Conservation (phyloP, 208 protist genomes). For the Crithidia fasciculata region DNA sequence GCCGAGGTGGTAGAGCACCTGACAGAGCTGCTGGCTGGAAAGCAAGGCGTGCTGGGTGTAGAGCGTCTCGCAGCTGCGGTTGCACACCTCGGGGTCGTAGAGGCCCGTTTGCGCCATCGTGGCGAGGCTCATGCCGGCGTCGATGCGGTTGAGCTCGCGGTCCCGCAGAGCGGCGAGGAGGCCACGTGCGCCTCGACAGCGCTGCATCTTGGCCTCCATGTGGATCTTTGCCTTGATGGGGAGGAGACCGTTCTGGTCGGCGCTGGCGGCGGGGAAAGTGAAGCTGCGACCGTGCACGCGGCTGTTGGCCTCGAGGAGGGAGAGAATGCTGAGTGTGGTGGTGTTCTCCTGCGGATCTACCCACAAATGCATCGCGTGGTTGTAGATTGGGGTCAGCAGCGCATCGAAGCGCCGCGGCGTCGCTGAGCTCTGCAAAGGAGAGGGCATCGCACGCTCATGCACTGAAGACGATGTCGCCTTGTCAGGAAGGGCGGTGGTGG, state of each 20-base stretch:
- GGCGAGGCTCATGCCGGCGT: conserved; percentile 80
- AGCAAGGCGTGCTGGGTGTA: conserved; percentile 69
- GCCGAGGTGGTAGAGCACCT: conserved; percentile 79
- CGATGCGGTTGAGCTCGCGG: conserved; percentile 65
- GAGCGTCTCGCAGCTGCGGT: conserved; percentile 79
- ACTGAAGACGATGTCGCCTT: not conserved
- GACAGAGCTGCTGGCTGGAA: conserved; percentile 79
- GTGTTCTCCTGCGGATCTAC: conserved; percentile 35
- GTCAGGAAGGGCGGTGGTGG: not conserved
- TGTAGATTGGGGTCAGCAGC: conserved; percentile 42
- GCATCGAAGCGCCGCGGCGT: conserved; percentile 20
- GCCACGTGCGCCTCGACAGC: conserved; percentile 66
- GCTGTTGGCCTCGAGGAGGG: conserved; percentile 66
- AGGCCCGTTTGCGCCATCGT: conserved; percentile 77
- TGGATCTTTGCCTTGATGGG: conserved; percentile 81
- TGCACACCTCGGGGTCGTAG: conserved; percentile 85
- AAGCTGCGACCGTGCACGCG: conserved; percentile 64
- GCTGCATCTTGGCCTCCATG: conserved; percentile 91
- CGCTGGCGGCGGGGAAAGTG: conserved; percentile 54
- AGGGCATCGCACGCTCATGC: not conserved
- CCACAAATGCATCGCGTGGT: conserved; percentile 62
- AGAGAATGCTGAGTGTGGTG: conserved; percentile 59
- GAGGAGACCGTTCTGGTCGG: conserved; percentile 68
- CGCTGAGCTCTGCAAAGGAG: not conserved
- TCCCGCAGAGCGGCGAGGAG: conserved; percentile 60